Conservation (phyloP, 768 basidiomycete genomes). For the Tricholoma bakamatsutake region DNA sequence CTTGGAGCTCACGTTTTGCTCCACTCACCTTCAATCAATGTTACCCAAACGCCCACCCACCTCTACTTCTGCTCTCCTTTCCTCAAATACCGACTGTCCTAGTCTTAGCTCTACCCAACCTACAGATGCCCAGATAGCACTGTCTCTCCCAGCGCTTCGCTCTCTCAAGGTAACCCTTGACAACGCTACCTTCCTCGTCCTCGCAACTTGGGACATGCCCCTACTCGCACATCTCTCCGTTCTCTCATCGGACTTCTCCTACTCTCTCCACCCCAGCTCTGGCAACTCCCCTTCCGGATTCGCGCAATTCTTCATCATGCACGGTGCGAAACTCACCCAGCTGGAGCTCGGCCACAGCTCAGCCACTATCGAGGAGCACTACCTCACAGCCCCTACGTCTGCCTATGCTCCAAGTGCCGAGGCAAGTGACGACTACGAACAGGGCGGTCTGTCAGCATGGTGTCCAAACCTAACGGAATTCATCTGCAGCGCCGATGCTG, state of each 20-base stretch:
- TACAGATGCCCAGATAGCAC: constrained; percentile 21
- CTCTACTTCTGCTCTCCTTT: constrained; percentile 9
- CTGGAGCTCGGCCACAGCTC: constrained; percentile 71
- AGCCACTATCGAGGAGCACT: constrained; percentile 61
- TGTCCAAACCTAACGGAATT: constrained; percentile 66
- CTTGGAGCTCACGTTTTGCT: constrained; percentile 60
- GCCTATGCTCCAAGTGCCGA: constrained; percentile 24
- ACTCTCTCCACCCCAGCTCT: constrained; percentile 17
- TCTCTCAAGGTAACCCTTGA: constrained; percentile 68
- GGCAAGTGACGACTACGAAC: constrained; percentile 25
- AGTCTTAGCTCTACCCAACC: constrained; percentile 5
- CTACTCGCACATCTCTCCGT: constrained; percentile 57
- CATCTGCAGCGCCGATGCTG: constrained; percentile 71
- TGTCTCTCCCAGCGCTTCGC: constrained; percentile 55
- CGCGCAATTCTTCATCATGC: constrained; percentile 56
- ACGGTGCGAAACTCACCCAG: constrained; percentile 56
- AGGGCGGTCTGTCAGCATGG: constrained; percentile 55
- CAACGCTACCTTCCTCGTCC: constrained; percentile 62
- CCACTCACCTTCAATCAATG: constrained; percentile 36
- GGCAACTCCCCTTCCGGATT: constrained; percentile 51
- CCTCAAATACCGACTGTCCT: constrained; percentile 3
- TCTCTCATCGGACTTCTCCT: constrained; percentile 64
- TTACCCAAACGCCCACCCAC: constrained; percentile 1
- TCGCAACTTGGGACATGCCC: constrained; percentile 66
- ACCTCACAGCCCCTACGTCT: constrained; percentile 42